Base-by-base conservation (phyloP, 129 eudicot species). In the Daucus carota region DNA sequence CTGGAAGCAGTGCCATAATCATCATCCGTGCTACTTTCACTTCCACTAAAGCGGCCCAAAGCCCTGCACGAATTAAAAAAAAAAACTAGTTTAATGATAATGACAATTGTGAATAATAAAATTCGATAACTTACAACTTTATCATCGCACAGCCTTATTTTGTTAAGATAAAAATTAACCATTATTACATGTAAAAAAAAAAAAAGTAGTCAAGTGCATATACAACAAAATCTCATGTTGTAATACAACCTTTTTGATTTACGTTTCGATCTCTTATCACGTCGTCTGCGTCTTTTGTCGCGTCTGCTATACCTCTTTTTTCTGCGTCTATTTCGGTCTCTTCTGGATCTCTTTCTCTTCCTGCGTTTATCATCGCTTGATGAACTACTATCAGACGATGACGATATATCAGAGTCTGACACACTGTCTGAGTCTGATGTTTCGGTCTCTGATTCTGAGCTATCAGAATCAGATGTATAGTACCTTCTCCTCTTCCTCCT, bases 311-410 rank as follows among this genome's bases (percentile, higher is more conserved):
- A 97, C 81, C 76, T 87, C 80, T 77, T 84, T 81, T 88, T 95
- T 17, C 86, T 80, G n/a, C 92, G 99, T 75, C 79, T 91, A 80
- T 89, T 80, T 54, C 86, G 90, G 40, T 91, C 97, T 81, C 84
- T 90, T 78, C 82, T 95, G 22, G 85, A 83, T 88, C 97, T 87
- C 85, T 95, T 95, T 80, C 92, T 86, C 87, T 84, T 95, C 83
- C 76, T 89, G 41, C 86, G 94, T 77, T 88, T 89, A 47, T 85
- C 96, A 83, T 91, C 93, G 72, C 99, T 89, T 80, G 99, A 95
- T 32, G 97, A 95, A 76, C 99, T 95, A 15, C 80, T 40, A 22
- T 85, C 94, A 79, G 96, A 86, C 78, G 92, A 87, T 52, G 96
- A 86, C 33, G 85, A 79, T 47, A 76, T 32, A 34, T 78, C 72